Evolutionary conservation across 768 basidiomycete species (phyloP), one percentile per base, ranked within the genome.

Genomic region (Chalciporus piperatus): DNA sequence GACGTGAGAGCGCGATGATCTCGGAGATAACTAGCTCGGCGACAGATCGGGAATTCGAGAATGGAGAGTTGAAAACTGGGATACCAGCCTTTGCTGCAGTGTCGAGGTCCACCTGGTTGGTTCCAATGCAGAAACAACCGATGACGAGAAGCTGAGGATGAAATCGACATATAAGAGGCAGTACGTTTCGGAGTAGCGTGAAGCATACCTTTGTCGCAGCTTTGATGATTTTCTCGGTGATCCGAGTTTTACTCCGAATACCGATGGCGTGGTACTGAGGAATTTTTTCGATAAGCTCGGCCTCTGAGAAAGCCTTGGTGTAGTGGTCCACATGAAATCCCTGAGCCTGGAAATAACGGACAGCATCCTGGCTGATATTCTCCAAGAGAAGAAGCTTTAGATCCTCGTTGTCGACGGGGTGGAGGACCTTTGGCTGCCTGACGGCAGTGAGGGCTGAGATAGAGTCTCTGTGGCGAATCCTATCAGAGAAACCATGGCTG

Each of bases 51-150:
- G 97, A 98, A 76, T 97, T 98, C 66, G 92, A 95, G 74, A 95
- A 96, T 32, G 97, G 97, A 6, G 97, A 98, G 71, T 99, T 99
- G 80, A 99, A 99, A 49, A 99, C 96, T 25, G 96, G 92, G 58
- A 99, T 89, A 52, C 97, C 97, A 47, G 89, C 83, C 48, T 82
- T 82, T 32, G 88, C 84, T 22, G 95, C 93, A 3, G 88, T 83
- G 45, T 67, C 54, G 41, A 99, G 84, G 67, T 98, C 94, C 58
- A 98, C 97, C 71, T 98, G 97, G 72, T 98, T 98, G 47, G 92
- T 95, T 45, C 97, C 97, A 58, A 99, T 99, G 74, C 97, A 99
- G 81, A 99, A 99, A 71, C 97, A 99, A 11, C 97, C 96, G 56
- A 98, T 92, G 64, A 87, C 91, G 12, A 98, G 80, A 41, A 99